Conservation (phyloP, 176 grass and related monocot genomes). For the Oryza australiensis region DNA sequence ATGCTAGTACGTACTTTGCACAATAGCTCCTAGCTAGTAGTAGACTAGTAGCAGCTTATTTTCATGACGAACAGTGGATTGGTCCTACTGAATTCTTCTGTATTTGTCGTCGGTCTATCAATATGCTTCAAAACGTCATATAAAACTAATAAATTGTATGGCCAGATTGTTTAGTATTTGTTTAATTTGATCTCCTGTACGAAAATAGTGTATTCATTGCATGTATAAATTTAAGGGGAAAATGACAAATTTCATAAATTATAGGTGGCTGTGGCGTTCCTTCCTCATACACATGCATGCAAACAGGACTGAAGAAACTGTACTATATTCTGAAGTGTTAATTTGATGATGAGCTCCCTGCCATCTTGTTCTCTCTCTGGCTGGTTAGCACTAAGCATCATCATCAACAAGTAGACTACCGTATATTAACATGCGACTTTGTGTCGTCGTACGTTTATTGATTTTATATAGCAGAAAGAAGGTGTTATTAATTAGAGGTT, state of each 20-base stretch:
- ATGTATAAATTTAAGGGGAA: background rate
- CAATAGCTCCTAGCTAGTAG: background rate
- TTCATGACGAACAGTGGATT: conserved; percentile 9
- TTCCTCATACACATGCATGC: background rate
- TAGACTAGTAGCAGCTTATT: conserved; percentile 25
- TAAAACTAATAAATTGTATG: background rate
- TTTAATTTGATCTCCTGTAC: background rate
- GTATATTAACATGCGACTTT: conserved; percentile 12
- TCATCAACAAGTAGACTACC: conserved; percentile 9
- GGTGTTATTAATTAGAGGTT: background rate
- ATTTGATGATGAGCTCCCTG: conserved; percentile 2
- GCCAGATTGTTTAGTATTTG: background rate
- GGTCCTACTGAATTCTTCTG: conserved; percentile 18
- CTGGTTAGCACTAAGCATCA: conserved; percentile 28
- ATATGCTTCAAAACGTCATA: background rate
- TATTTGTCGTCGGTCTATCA: background rate
- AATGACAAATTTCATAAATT: conserved; percentile 18
- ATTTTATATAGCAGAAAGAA: background rate
- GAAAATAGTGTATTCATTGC: background rate
- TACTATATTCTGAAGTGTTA: background rate
- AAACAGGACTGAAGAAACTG: background rate
- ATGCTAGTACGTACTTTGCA: background rate
- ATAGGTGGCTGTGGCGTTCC: background rate
- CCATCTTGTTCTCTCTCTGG: conserved; percentile 22
- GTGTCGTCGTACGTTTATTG: conserved; percentile 14